A percentile compares a stretch with the other conserved stretches of the same genome.
phyloP scores from a whole-genome alignment of 768 basidiomycete genomes.

The Mycena sanguinolenta region DNA sequence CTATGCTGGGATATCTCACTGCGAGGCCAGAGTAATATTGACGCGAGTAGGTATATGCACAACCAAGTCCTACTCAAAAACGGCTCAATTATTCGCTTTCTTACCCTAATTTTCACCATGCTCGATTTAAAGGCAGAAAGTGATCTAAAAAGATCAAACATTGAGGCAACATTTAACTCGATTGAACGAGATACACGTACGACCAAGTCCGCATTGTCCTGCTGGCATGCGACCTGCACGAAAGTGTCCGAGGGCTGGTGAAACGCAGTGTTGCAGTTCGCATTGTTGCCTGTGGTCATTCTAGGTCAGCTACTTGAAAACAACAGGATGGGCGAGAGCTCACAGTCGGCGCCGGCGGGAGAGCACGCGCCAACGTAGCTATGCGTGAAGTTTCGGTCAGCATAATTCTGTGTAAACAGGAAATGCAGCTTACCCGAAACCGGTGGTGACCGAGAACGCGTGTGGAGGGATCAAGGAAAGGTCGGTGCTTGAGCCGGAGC shows the following conservation, averaged over 20 bases:
- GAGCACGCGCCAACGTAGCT: constrained; percentile 45
- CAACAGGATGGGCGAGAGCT: constrained; percentile 14
- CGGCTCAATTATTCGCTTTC: too few species aligned
- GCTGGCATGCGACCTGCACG: constrained; percentile 51
- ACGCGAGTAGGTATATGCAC: too few species aligned
- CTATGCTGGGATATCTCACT: too few species aligned
- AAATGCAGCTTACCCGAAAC: constrained; percentile 38
- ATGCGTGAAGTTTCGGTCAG: too few species aligned
- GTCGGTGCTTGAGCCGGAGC: too few species aligned
- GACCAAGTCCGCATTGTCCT: constrained; percentile 43
- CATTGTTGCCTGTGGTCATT: constrained; percentile 43
- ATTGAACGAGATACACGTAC: constrained; percentile 8
- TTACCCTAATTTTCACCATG: too few species aligned
- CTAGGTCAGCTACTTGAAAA: background rate
- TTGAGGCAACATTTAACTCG: background rate
- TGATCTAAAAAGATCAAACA: constrained; percentile 13
- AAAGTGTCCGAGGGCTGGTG: constrained; percentile 42
- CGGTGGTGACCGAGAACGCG: constrained; percentile 50
- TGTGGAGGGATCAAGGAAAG: too few species aligned
- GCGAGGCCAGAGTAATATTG: too few species aligned
- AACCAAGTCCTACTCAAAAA: too few species aligned
- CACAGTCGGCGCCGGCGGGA: constrained; percentile 45
- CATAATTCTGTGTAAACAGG: too few species aligned
- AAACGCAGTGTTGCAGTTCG: constrained; percentile 49
- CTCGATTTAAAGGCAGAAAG: constrained; percentile 16